Base-by-base conservation (phyloP, 2,329 filamentous ascomycete species). In the Pyrenochaeta sp. region DNA sequence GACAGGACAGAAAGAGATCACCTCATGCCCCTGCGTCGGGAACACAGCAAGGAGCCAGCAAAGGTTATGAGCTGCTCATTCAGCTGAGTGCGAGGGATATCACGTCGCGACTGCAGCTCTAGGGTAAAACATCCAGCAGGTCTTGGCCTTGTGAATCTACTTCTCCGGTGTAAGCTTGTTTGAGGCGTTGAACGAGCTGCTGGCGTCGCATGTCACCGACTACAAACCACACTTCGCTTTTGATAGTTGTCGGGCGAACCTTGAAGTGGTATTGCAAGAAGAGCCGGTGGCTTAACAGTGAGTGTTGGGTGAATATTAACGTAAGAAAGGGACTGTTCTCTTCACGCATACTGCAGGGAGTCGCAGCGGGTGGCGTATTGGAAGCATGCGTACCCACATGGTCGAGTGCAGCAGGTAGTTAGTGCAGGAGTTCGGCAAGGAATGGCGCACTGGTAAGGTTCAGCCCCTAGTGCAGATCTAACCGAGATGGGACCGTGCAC, bases 41-140 rank as follows among this genome's bases (percentile, higher is more conserved):
- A 19, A 27, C 54, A 61, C 55, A 59, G 58, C 47, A 28, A 53
- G 54, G 42, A 53, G 48, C 52, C 50, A 54, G 52, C 49, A 49
- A 28, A 34, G 49, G 56, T 34, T 32, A 47, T 55, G n/a, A 46
- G 40, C n/a, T 56, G 55, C 54, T 43, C 50, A 47, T 44, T 52
- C 47, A 59, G 54, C 54, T 39, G 56, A 56, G 57, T 40, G 54
- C 56, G 53, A 55, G 62, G 61, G 64, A 55, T 61, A 65, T 65
- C 61, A 61, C 62, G 61, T 65, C 59, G 58, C 60, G 60, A 44
- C 55, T 64, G 63, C 60, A 63, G 57, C 51, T 47, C 43, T 65
- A 63, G 63, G 52, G 42, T 30, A 50, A 47, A 25, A 51, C 36
- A 44, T 50, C 19, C 13, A 42, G 39, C 25, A 45, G 45, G 58